Evolutionary conservation across 108 stramenopile genomes (phyloP), one percentile per base, ranked within the genome.

Genomic region (Licmophora abbreviata): DNA sequence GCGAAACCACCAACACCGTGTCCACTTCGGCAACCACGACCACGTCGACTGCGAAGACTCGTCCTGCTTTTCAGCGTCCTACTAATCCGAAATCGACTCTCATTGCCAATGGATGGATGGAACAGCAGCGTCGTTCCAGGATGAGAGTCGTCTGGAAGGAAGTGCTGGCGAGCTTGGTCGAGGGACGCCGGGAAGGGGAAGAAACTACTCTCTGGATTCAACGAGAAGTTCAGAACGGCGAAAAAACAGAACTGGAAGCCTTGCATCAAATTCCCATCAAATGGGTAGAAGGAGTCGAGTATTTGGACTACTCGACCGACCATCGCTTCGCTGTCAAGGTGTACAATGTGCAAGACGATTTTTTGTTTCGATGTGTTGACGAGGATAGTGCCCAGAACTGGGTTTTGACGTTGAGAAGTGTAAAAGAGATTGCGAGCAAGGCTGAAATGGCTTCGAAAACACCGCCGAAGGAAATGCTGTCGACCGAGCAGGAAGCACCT

Each of bases 171-270:
- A 73, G 67, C 5, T 40, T 92, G 4, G 85, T 92, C 4, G 76
- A 85, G 53, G 83, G 72, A 2, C 72, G 81, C 22, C 61, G 76
- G 24, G 76, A 75, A 11, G 84, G 85, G 28, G 83, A 92, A 59
- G 85, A 87, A 60, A 85, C 85, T 1, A 92, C 85, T 22, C 65
- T 92, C 15, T 92, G 89, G 89, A 87, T 92, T 68, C 85, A 92
- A 76, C 71, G 89, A n/a, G 80, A 92, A 59, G 60, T 71, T 4
- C 22, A 64, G 10, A 70, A 88, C 54, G 48, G 66, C 29, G 14
- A 20, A 1, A 74, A 75, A 51, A 76, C 62, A 9, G 83, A 73
- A 26, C 53, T 92, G 34, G 89, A 87, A 53, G 85, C 83, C 0
- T 72, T 92, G 64, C 83, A 87, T 73, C 79, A 82, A 61, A 82